A percentile compares a stretch with the other conserved stretches of the same genome.
These are phyloP conservation scores for Pseudocercospora cruenta DNA, from an alignment of 2,329 filamentous ascomycete species.

Conservation along the genomic window DNA sequence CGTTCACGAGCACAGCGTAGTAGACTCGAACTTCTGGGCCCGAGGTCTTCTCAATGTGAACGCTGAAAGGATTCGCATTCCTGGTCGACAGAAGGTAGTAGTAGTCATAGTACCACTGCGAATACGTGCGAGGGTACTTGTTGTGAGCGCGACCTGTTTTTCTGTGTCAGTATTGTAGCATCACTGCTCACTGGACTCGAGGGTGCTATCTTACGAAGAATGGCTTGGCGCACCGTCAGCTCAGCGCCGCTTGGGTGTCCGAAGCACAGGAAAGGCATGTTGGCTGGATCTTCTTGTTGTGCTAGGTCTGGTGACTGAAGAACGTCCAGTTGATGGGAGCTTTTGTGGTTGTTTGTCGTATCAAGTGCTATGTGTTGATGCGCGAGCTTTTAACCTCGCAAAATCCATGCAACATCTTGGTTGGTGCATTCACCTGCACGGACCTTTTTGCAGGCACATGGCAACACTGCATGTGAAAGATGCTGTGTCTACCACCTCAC, in stretches of 20 bases:
- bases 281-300: not conserved
- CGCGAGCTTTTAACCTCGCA: not conserved
- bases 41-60: not conserved
- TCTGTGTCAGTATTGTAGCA: not conserved
- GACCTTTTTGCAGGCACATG: not conserved
- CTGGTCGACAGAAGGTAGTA: not conserved
- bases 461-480: not conserved
- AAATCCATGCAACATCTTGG: not conserved
- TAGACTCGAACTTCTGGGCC: not conserved
- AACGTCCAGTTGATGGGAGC: not conserved
- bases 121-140: not conserved
- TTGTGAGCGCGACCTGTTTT: not conserved
- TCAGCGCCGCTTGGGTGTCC: not conserved
- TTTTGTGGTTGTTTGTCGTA: not conserved
- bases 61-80: not conserved
- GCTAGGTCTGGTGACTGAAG: too few relatives aligned
- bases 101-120: not conserved
- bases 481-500: not conserved
- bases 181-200: not conserved
- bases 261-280: not conserved
- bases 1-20: not conserved
- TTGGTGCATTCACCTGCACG: not conserved
- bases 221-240: not conserved
- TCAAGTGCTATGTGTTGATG: not conserved
- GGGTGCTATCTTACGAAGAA: not conserved